phyloP scores from a whole-genome alignment of 192 early-diverging fungal species.

The Backusella psychrophila region DNA sequence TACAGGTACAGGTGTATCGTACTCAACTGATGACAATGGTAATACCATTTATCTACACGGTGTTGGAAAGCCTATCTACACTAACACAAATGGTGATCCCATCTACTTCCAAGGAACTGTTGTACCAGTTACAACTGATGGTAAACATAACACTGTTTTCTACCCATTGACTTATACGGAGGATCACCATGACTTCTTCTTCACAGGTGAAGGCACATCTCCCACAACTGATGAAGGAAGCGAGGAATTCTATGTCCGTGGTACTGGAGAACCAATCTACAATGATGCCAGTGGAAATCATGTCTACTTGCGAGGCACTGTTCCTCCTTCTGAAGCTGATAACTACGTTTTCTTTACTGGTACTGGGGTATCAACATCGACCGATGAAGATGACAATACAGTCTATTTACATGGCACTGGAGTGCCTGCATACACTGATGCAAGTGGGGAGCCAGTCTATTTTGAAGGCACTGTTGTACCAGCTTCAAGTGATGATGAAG shows the following conservation, averaged over 20 bases:
- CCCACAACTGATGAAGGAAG: neutral
- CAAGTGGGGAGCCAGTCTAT: neutral
- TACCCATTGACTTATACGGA: neutral
- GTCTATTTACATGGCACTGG: neutral
- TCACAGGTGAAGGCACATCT: neutral
- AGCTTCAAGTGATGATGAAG: neutral
- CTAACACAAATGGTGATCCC: neutral
- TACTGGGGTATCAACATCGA: neutral
- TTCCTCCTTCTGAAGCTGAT: neutral
- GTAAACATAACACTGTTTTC: neutral
- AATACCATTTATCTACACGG: neutral
- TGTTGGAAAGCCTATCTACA: neutral
- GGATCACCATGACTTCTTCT: neutral
- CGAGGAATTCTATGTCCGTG: neutral
- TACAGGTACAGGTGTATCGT: neutral
- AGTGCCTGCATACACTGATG: neutral
- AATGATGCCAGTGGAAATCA: neutral
- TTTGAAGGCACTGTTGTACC: neutral
- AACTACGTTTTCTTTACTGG: neutral
- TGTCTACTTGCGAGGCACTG: neutral
- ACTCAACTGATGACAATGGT: neutral
- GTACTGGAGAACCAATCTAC: neutral
- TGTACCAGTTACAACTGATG: neutral
- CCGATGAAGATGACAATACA: neutral
- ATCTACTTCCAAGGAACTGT: neutral